phyloP scores from a whole-genome alignment of 1,284 basidiomycete genomes.

The Volvariella surrecta region DNA sequence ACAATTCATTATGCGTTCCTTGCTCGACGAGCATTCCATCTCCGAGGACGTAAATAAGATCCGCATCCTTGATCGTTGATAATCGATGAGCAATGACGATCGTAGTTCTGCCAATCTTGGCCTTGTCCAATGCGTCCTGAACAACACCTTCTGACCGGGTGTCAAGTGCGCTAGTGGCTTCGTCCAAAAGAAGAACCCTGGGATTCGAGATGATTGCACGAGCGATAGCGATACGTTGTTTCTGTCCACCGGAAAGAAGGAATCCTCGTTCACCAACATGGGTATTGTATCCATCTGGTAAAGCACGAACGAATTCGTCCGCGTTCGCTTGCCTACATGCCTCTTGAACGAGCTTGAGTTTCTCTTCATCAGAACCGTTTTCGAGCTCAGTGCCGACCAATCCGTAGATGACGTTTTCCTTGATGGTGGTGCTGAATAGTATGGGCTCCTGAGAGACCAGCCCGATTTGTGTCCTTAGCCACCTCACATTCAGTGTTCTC shows the following conservation, averaged over 20 bases:
- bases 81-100: constrained; percentile 74
- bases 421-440: constrained; percentile 66
- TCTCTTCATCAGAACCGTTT: constrained; percentile 65
- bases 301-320: constrained; percentile 78
- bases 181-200: constrained; percentile 75
- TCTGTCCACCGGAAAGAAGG: constrained; percentile 89
- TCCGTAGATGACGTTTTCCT: constrained; percentile 80
- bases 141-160: constrained; percentile 89
- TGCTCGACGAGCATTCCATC: constrained; percentile 77
- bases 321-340: constrained; percentile 92
- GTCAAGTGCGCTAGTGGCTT: constrained; percentile 87
- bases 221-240: constrained; percentile 87
- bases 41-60: constrained; percentile 86
- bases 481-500: constrained; percentile 75
- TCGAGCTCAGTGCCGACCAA: constrained; percentile 76
- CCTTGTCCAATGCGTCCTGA: constrained; percentile 91
- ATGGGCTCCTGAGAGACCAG: constrained; percentile 87
- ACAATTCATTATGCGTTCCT: constrained; percentile 76
- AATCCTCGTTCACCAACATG: constrained; percentile 91
- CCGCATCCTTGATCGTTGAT: constrained; percentile 73
- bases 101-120: constrained; percentile 69
- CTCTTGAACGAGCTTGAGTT: constrained; percentile 73
- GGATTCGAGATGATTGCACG: constrained; percentile 92
- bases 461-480: constrained; percentile 86
- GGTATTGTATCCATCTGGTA: constrained; percentile 85